Percentiles rank a stretch among this genome's conserved stretches.
These are phyloP conservation scores for Adenanthera pavonina DNA, from an alignment of 306 rosid species.

Conservation along the genomic window DNA sequence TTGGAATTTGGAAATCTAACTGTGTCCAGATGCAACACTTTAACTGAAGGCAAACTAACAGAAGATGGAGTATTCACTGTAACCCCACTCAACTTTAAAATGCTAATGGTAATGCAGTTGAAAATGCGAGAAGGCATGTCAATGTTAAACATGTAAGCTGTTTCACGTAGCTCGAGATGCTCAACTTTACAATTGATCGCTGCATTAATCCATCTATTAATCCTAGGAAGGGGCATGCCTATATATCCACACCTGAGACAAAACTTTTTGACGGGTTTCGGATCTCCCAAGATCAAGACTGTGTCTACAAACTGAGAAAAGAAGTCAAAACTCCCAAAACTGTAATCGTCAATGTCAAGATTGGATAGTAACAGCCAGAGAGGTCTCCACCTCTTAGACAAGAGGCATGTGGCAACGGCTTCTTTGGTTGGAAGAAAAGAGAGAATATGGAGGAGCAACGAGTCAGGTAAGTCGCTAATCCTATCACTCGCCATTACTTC, in stretches of 20 bases:
- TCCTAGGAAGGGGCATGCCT: background rate
- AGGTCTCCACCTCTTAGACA: slow-evolving; percentile 42
- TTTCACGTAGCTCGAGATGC: background rate
- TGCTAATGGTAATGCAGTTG: background rate
- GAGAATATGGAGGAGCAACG: slow-evolving; percentile 9
- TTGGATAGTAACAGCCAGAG: slow-evolving; percentile 29
- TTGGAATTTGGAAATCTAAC: fast-evolving
- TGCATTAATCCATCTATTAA: background rate
- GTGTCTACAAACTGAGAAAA: background rate
- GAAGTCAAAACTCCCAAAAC: background rate
- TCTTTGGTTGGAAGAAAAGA: slow-evolving; percentile 26
- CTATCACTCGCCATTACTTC: background rate
- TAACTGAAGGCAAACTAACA: slow-evolving; percentile 9
- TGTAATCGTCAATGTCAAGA: background rate
- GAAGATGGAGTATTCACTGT: background rate
- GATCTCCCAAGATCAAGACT: background rate
- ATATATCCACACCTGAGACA: background rate
- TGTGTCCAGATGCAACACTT: background rate
- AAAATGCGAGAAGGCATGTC: background rate
- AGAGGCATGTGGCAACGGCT: slow-evolving; percentile 32
- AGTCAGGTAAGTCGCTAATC: slow-evolving; percentile 28
- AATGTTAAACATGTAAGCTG: background rate
- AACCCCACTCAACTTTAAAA: background rate
- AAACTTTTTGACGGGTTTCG: background rate
- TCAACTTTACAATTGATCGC: background rate